Evolutionary conservation across 2,329 filamentous ascomycete species (phyloP).

Genomic region (Fusarium falciforme): DNA sequence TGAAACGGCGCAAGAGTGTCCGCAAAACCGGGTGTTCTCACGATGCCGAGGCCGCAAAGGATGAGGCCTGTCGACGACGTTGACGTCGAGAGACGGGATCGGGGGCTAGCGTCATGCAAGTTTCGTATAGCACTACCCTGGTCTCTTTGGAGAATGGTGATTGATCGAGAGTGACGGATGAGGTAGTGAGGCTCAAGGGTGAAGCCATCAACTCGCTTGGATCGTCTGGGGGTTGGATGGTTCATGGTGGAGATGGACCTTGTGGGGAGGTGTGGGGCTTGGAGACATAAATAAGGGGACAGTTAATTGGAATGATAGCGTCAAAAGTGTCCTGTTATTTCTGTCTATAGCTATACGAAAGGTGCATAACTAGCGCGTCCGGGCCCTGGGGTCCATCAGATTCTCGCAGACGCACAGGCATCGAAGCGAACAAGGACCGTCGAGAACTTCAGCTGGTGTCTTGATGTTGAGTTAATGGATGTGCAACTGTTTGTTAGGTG

Average conservation of each 20-base stretch:
- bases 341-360: conserved; percentile 33
- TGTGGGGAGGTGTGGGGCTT: neutral
- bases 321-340: neutral
- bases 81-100: conserved; percentile 10
- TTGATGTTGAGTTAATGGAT: neutral
- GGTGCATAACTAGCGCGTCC: conserved; percentile 22
- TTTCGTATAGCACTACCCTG: conserved; percentile 41
- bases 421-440: neutral
- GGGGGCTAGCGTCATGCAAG: conserved; percentile 43
- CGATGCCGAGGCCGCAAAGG: conserved; percentile 16
- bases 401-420: neutral
- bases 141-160: conserved; percentile 4
- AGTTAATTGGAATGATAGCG: rapidly evolving
- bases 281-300: neutral
- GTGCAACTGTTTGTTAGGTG: neutral
- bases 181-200: conserved; percentile 29
- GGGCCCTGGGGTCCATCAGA: conserved; percentile 1
- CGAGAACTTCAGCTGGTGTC: neutral
- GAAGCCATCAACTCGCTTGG: conserved; percentile 7
- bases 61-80: conserved; percentile 1
- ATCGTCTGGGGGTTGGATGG: conserved; percentile 16
- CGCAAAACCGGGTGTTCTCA: conserved; percentile 9
- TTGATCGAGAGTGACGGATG: conserved; percentile 14
- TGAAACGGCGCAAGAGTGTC: neutral
- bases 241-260: conserved; percentile 9